Evolutionary conservation across 1,139 yeast species (phyloP), one percentile per base, ranked within the genome.

Genomic region (Candida freyschussii): DNA sequence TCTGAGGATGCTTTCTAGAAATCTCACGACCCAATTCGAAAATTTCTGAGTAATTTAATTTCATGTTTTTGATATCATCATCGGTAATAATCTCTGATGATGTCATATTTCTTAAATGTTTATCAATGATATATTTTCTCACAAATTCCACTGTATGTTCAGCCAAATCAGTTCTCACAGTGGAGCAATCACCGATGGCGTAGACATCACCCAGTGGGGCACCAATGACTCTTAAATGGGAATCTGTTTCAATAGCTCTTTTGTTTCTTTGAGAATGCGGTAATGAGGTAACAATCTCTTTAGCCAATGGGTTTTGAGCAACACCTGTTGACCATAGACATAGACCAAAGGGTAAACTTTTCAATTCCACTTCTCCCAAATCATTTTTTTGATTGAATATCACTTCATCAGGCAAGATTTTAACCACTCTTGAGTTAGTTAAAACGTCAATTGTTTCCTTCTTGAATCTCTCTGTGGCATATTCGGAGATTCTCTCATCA

Each of bases 311-410:
- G 32, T 74, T 69, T 44, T 72, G 75, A 5, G 78, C 72, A 24
- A 76, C 79, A 39, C 84, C 84, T 1, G 83, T 77, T 1, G 83
- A 75, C 84, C 84, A 77, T 27, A 77, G 53, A 48, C 82, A 75
- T 27, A 75, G 52, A 9, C 84, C 84, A 39, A 64, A 75, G 18
- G 80, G 77, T 30, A 77, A 54, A 37, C 69, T 69, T 50, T 67
- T 70, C 27, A 61, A 48, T 33, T 60, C 65, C 20, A 55, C 48
- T 21, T 56, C 56, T 27, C 74, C 72, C 17, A 63, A 58, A 18
- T 53, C 62, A 27, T 60, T 55, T 38, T 61, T 62, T 48, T 73
- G 78, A 24, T 65, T 65, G 50, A 73, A 76, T 4, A 73, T 48
- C 5, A 76, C 80, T 28, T 63, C 60, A 48, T 73, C 76, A 3